phyloP scores from a whole-genome alignment of 2,329 filamentous ascomycete genomes.

The Colletotrichum tropicicola region DNA sequence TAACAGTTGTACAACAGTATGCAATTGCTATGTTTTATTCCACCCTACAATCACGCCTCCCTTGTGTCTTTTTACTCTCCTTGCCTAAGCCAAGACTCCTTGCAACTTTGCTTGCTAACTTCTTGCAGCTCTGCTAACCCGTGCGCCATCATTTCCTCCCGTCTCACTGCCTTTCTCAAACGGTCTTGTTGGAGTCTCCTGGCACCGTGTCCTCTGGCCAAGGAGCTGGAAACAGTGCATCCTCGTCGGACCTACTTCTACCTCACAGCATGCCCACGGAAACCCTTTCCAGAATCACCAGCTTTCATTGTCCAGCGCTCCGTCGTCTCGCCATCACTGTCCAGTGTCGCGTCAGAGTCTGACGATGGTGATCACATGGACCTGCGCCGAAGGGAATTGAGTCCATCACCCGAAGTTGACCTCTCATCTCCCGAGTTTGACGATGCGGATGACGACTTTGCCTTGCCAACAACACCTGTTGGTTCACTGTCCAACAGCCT shows the following conservation, averaged over 20 bases:
- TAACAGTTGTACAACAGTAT: slow-evolving; percentile 91
- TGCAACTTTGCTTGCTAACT: not conserved
- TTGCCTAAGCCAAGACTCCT: slow-evolving; percentile 2
- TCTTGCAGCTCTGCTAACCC: slow-evolving; percentile 87
- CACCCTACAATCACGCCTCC: too few relatives aligned
- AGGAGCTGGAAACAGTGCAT: slow-evolving; percentile 91
- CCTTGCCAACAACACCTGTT: slow-evolving; percentile 69
- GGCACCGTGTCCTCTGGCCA: slow-evolving; percentile 86
- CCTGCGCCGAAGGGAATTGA: slow-evolving; percentile 75
- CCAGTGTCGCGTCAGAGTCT: slow-evolving; percentile 67
- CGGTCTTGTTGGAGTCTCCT: slow-evolving; percentile 81
- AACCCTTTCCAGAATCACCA: slow-evolving; percentile 72
- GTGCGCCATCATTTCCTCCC: slow-evolving; percentile 92
- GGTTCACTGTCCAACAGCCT: slow-evolving; percentile 68
- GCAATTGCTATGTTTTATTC: too few relatives aligned
- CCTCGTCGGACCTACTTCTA: slow-evolving; percentile 97
- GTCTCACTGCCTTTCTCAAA: slow-evolving; percentile 89
- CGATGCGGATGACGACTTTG: slow-evolving; percentile 69
- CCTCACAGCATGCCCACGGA: slow-evolving; percentile 86
- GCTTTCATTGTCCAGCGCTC: slow-evolving; percentile 50
- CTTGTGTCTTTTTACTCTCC: too few relatives aligned
- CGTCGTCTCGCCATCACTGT: slow-evolving; percentile 86
- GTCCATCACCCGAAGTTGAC: slow-evolving; percentile 92
- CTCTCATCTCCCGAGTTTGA: slow-evolving; percentile 89
- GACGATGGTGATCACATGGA: slow-evolving; percentile 74